These are phyloP conservation scores for Syzygium aqueum DNA, from an alignment of 345 rosid genomes.

Conservation along the genomic window DNA sequence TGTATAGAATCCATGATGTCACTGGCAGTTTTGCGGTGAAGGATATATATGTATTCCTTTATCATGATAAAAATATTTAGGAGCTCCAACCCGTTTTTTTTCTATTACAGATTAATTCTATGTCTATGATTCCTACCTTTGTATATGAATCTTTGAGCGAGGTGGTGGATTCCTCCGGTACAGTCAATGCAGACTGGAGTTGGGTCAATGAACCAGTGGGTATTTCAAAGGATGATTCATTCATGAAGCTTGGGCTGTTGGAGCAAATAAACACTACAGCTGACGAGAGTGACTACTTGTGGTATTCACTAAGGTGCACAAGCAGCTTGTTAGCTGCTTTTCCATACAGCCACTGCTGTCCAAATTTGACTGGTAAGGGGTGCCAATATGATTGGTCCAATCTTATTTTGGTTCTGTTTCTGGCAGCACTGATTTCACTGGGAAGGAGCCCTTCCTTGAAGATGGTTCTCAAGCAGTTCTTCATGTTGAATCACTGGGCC, in stretches of 20 bases:
- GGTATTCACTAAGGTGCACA: slow-evolving; percentile 80
- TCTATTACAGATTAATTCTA: slow-evolving; percentile 59
- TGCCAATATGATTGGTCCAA: neutral
- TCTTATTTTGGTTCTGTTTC: neutral
- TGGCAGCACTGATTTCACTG: slow-evolving; percentile 18
- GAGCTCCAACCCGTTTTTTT: neutral
- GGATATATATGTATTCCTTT: neutral
- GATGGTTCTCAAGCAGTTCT: slow-evolving; percentile 68
- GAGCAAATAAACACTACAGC: slow-evolving; percentile 90
- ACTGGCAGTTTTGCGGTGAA: neutral
- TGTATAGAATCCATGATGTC: neutral
- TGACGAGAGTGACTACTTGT: slow-evolving; percentile 78
- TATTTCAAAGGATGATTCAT: slow-evolving; percentile 57
- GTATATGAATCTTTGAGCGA: slow-evolving; percentile 28
- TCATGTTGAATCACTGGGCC: slow-evolving; percentile 81
- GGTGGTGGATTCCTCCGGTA: slow-evolving; percentile 30
- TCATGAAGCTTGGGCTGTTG: slow-evolving; percentile 51
- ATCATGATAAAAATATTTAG: neutral
- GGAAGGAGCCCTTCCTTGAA: slow-evolving; percentile 45
- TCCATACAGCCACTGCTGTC: neutral
- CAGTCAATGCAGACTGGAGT: slow-evolving; percentile 59
- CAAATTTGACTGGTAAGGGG: neutral
- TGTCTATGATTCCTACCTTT: slow-evolving; percentile 45
- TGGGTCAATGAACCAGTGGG: slow-evolving; percentile 79
- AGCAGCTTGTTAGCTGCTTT: neutral